Evolutionary conservation across 306 rosid species (phyloP), one percentile per base, ranked within the genome.

Genomic region (Dalbergia cochinchinensis): DNA sequence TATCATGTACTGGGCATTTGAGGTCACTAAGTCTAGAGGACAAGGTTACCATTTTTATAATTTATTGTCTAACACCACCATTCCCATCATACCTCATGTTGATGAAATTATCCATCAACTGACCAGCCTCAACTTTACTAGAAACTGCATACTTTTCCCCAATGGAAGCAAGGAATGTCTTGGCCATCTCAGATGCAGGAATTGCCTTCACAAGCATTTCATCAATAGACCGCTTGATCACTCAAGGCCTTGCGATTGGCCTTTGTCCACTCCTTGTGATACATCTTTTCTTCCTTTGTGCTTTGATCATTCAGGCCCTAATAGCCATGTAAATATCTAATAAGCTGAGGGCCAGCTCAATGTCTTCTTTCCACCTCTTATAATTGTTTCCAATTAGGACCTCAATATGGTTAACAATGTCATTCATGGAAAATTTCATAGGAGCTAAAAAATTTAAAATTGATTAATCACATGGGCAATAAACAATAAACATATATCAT

Each of bases 41-140:
- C 8, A 35, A 34, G 47, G 69, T 64, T 8, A 64, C 8, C 47
- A 34, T 64, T 8, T 65, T 11, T 15, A 65, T 65, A 7, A 65
- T 65, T 0, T 41, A 48, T 5, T 65, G 31, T 53, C 53, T 39
- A 65, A 65, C 71, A n/a, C 71, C 71, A 37, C 31, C 5, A 65
- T 5, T 65, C 1, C 53, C 34, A 65, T 65, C 14, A 31, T 62
- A 33, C 44, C 37, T 62, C 54, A 41, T 64, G 69, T 66, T 66
- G 20, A 66, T 42, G 7, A 42, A 66, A 57, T 12, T 59, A 2
- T 59, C 7, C 65, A 22, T 22, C 5, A 59, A 22, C 12, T 59
- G 15, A 19, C 14, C 15, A 59, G n/a, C 15, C 14, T 20, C 0
- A 4, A 5, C 65, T 3, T 22, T 16, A 1, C 19, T 8, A 55